Evolutionary conservation across 176 grass and related monocot genomes (phyloP), one percentile per base, ranked within the genome.

Genomic region (Carex cristatella): DNA sequence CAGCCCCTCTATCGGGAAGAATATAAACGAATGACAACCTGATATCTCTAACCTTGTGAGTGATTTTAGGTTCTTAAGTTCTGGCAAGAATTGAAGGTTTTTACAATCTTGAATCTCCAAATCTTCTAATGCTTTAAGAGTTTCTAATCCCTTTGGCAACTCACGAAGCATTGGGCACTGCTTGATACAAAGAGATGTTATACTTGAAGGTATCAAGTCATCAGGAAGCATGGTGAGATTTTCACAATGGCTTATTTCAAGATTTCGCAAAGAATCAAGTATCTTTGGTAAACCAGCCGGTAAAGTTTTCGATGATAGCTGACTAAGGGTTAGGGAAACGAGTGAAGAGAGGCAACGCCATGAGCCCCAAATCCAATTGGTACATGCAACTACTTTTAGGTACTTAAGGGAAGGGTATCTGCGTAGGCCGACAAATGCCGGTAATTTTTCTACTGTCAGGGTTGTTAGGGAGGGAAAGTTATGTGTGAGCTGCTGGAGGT

Each of bases 191-290:
- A 92, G 62, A 40, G 70, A 40, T 0, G 10, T 77, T 27, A 87
- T 68, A 38, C 70, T 55, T 8, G 54, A 8, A 0, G 87, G 85
- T 32, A 87, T 85, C 81, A 85, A 89, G 48, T 89, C 60, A 12
- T 87, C 76, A 40, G 87, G 77, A 4, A 92, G 15, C 14, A 65
- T 35, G 5, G 28, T 3, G n/a, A 92, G 78, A 11, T 86, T 16
- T 15, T 72, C 1, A 18, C 58, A 92, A 28, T 85, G 13, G 56
- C 67, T 92, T 44, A 92, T 92, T 51, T 89, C 82, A 46, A 92
- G 82, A 10, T 33, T 59, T 3, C 72, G 78, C 4, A 89, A 33
- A 4, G 46, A 83, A 57, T 64, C 46, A 27, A 87, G 87, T 7
- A 35, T 28, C 18, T 30, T 2, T 48, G 31, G 18, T 49, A 87